Conservation (phyloP, 176 grass and related monocot genomes). For the Raddia guianensis region DNA sequence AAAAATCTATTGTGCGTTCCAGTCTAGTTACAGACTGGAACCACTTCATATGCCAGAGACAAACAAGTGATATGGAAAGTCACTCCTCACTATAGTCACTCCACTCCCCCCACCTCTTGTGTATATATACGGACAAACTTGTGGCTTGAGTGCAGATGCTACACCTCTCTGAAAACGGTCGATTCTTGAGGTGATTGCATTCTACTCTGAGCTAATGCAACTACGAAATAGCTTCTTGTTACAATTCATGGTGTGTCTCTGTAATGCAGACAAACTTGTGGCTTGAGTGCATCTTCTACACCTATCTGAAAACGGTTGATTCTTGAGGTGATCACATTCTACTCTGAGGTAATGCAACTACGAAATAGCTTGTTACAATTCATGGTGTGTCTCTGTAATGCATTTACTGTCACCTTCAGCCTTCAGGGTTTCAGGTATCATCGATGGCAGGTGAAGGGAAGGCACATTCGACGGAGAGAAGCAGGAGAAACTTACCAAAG, state of each 20-base stretch:
- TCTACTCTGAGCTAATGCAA: background rate
- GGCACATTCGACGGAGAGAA: background rate
- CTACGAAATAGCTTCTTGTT: background rate
- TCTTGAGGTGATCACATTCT: background rate
- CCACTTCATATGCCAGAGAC: background rate
- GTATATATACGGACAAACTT: background rate
- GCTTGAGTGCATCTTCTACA: background rate
- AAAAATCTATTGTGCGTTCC: background rate
- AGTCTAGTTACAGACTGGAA: background rate
- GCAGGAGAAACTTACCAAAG: slow-evolving; percentile 10
- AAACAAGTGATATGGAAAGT: background rate
- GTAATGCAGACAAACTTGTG: background rate
- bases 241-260: background rate
- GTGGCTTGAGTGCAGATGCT: background rate
- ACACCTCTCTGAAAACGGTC: background rate
- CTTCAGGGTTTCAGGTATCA: background rate
- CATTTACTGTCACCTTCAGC: background rate
- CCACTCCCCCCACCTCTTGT: background rate
- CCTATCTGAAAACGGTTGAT: background rate
- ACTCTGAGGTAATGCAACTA: background rate
- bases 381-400: background rate
- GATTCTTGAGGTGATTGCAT: background rate
- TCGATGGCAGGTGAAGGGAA: slow-evolving; percentile 15
- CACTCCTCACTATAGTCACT: background rate
- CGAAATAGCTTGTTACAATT: background rate